A percentile compares a stretch with the other conserved stretches of the same genome.
Conservation (phyloP, 1,139 yeast genomes). For the Suhomyces bribrorum region DNA sequence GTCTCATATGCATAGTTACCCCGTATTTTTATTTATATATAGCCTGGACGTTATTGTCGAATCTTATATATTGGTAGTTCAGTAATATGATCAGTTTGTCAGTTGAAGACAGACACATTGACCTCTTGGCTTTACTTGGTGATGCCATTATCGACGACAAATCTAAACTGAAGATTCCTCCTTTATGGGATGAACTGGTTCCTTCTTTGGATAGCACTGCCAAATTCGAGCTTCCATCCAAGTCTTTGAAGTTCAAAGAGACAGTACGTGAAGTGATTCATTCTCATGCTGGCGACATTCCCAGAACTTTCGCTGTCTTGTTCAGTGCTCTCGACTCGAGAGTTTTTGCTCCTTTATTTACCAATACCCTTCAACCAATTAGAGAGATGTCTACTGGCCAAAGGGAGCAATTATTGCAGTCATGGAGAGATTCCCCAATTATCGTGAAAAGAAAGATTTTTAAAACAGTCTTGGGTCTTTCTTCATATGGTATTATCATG, state of each 20-base stretch:
- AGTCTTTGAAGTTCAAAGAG: conserved; percentile 29
- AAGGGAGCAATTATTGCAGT: conserved; percentile 29
- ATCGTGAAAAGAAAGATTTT: conserved; percentile 31
- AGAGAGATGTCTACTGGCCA: conserved; percentile 40
- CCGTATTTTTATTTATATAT: background rate
- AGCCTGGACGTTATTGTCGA: background rate
- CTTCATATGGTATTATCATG: conserved; percentile 28
- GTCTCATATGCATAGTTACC: background rate
- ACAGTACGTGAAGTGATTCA: conserved; percentile 2
- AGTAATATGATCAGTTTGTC: conserved; percentile 1
- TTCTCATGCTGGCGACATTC: conserved; percentile 17
- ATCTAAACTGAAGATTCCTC: conserved; percentile 29
- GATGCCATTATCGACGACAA: conserved; percentile 42
- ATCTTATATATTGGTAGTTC: background rate
- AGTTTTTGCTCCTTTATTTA: conserved; percentile 37
- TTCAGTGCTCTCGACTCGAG: conserved; percentile 33
- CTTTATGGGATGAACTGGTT: conserved; percentile 18
- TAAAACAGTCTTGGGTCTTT: conserved; percentile 25
- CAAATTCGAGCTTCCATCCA: conserved; percentile 33
- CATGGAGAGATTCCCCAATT: conserved; percentile 45
- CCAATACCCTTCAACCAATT: conserved; percentile 35
- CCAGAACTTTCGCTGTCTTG: conserved; percentile 26
- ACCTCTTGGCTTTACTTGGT: conserved; percentile 28
- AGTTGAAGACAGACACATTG: conserved; percentile 21
- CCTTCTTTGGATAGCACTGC: conserved; percentile 29